Evolutionary conservation across 768 basidiomycete genomes (phyloP), one percentile per base, ranked within the genome.

Genomic region (Holtermanniella nyarrowii): DNA sequence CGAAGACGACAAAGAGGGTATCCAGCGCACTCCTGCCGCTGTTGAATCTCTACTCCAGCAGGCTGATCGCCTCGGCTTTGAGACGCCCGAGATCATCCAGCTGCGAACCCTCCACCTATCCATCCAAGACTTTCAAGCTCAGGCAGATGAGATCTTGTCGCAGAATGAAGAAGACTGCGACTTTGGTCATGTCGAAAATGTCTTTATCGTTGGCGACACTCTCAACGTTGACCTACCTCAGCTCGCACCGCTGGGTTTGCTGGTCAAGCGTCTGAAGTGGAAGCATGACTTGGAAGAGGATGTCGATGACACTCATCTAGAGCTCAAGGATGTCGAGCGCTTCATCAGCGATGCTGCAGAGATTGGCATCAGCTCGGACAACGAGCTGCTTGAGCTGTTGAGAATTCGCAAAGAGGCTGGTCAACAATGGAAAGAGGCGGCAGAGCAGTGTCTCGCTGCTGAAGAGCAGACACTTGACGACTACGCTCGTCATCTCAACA

Each of bases 181-280:
- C 10, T 20, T 50, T n/a, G 21, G 40, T 11, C 37, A 53, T 21
- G 27, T 25, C 46, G 53, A 59, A 40, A 60, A 52, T 3, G 54
- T 57, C 2, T 52, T 64, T 11, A 63, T 66, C 20, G 52, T 64
- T 13, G 68, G 67, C 4, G 56, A 65, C 10, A 46, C 85, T 7
- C 71, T 91, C 49, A 89, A 88, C 58, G 83, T 93, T n/a, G 77
- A 81, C 46, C 75, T 93, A 18, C 84, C 88, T 13, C 87, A 90
- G 67, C 74, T 91, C 13, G 66, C 76, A 16, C 80, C 84, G 56
- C 77, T 95, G 18, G 82, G 86, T 74, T 83, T 80, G 71, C 82
- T 90, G 50, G 83, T 88, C 21, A 79, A 84, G 51, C 80, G 87
- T 11, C 82, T 86, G 62, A 80, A 83, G 61, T 79, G 93, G 54